Evolutionary conservation across 257 asterid genomes (phyloP).

Genomic region (Plantago major): DNA sequence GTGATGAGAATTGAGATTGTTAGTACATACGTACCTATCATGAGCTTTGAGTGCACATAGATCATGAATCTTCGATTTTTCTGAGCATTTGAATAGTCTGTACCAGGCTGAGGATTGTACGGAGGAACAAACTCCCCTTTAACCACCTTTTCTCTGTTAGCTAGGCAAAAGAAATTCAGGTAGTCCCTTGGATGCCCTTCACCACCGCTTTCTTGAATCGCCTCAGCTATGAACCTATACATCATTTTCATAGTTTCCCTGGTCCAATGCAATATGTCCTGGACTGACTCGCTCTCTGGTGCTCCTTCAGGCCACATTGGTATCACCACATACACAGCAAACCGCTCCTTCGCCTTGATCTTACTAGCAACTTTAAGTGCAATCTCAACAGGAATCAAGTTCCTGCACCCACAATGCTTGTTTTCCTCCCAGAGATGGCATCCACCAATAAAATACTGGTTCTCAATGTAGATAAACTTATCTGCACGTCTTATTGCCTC

Average conservation of each 20-base stretch:
- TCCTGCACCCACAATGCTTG: constrained; percentile 68
- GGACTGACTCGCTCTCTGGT: constrained; percentile 76
- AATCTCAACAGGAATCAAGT: constrained; percentile 81
- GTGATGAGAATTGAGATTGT: not conserved
- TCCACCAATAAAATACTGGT: constrained; percentile 88
- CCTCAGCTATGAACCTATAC: constrained; percentile 61
- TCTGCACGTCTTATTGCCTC: constrained; percentile 85
- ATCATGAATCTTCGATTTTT: constrained; percentile 84
- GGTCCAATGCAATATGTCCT: constrained; percentile 72
- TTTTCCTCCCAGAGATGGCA: constrained; percentile 84
- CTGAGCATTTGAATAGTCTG: constrained; percentile 72
- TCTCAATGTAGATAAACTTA: constrained; percentile 69
- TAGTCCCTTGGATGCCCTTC: constrained; percentile 64
- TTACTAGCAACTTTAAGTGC: constrained; percentile 62
- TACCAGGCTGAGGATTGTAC: constrained; percentile 59
- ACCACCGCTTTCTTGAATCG: constrained; percentile 50
- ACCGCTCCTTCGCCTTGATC: constrained; percentile 57
- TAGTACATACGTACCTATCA: constrained; percentile 67
- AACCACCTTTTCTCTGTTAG: constrained; percentile 61
- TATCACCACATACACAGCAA: constrained; percentile 56
- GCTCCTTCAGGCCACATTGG: constrained; percentile 98
- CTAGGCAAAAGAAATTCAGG: constrained; percentile 86
- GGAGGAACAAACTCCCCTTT: constrained; percentile 87
- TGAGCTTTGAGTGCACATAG: constrained; percentile 87
- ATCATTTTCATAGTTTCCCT: constrained; percentile 88